These are phyloP conservation scores for Solanum commersonii DNA, from an alignment of 257 asterid species.

Conservation along the genomic window DNA sequence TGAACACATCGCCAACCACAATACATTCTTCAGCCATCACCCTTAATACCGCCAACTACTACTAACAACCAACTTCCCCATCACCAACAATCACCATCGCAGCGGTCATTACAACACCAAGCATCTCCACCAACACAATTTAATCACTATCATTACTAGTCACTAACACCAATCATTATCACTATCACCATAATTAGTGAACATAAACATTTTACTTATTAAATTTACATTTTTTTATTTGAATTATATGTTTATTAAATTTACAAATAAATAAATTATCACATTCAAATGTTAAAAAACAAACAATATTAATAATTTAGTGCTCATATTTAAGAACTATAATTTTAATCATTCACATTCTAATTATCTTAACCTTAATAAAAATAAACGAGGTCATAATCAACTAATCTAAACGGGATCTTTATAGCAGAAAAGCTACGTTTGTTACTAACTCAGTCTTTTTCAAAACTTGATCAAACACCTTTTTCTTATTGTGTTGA, in stretches of 20 bases:
- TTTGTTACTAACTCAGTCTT: not conserved
- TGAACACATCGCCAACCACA: not conserved
- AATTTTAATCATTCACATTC: too few species aligned
- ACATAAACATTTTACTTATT: too few species aligned
- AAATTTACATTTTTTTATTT: too few species aligned
- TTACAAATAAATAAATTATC: too few species aligned
- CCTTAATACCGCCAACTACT: not conserved
- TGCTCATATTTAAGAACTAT: not conserved
- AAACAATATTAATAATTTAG: too few species aligned
- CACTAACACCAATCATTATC: not conserved
- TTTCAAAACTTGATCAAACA: not conserved
- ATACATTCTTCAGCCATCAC: not conserved
- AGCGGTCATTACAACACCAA: too few species aligned
- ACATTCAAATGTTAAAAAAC: too few species aligned
- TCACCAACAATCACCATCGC: not conserved
- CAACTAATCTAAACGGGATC: not conserved
- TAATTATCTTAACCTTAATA: too few species aligned
- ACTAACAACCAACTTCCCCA: not conserved
- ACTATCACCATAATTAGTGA: not conserved
- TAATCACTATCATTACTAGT: not conserved
- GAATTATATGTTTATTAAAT: too few species aligned
- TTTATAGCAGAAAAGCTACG: not conserved
- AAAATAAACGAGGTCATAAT: not conserved
- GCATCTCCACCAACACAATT: not conserved
- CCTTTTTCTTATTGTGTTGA: not conserved